Conservation (phyloP, 805 yeast genomes). For the Candida vartiovaarae region DNA sequence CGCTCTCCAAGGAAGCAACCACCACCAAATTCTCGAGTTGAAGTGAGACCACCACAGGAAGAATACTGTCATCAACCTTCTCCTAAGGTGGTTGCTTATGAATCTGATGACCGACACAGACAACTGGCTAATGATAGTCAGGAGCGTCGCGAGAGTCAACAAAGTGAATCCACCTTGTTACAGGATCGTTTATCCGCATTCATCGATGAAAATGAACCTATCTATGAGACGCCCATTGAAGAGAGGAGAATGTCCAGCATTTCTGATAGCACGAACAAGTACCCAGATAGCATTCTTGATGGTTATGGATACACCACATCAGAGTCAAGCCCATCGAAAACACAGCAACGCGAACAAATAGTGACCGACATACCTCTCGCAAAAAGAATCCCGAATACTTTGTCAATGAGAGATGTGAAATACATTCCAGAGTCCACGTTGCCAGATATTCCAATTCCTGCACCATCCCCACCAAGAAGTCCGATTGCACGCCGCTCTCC, state of each 20-base stretch:
- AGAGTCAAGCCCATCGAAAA: conserved; percentile 3
- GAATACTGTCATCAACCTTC: conserved; percentile 1
- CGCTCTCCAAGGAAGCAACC: no score
- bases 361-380: background rate
- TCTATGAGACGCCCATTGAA: background rate
- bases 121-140: no score
- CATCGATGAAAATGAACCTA: background rate
- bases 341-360: conserved; percentile 3
- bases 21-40: no score
- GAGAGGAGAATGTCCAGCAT: conserved; percentile 2
- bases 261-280: conserved; percentile 6
- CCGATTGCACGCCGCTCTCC: conserved; percentile 3
- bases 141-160: background rate
- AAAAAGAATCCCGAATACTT: background rate
- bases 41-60: background rate
- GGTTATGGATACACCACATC: background rate
- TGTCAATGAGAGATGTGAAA: conserved; percentile 9
- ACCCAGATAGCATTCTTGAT: conserved; percentile 22
- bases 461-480: conserved; percentile 16
- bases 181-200: background rate
- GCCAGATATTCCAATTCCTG: conserved; percentile 11
- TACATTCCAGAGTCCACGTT: conserved; percentile 18
- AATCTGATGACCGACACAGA: background rate
- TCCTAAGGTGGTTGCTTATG: background rate
- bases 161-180: background rate